Percentiles rank a stretch among this genome's conserved stretches.
phyloP scores from a whole-genome alignment of 108 stramenopile genomes.

The Epithemia pelagica region DNA sequence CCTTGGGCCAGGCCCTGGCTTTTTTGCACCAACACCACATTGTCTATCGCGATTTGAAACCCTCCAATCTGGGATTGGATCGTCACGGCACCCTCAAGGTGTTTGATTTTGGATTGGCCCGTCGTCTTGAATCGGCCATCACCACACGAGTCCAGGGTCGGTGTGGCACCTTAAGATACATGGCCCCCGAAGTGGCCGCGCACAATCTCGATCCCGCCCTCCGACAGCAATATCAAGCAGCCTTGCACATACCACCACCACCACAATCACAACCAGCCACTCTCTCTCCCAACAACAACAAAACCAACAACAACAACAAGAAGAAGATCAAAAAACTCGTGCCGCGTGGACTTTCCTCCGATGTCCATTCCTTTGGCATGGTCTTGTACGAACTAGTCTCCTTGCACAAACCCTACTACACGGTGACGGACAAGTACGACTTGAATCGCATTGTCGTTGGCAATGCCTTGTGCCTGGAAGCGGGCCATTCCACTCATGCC shows the following conservation, averaged over 20 bases:
- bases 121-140: not conserved
- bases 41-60: conserved; percentile 68
- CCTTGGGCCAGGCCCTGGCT: conserved; percentile 52
- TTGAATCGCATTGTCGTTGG: not conserved
- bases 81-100: conserved; percentile 2
- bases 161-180: conserved; percentile 6
- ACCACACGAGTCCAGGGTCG: not conserved
- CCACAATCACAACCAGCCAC: too few relatives aligned
- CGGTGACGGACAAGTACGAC: not conserved
- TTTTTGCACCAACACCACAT: conserved; percentile 61
- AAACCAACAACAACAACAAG: too few relatives aligned
- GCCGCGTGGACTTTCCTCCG: not conserved
- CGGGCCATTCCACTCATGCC: not conserved
- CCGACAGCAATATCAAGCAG: too few relatives aligned
- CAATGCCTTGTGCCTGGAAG: not conserved
- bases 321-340: too few relatives aligned
- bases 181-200: conserved; percentile 40
- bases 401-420: not conserved
- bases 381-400: not conserved
- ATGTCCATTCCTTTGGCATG: not conserved
- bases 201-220: not conserved
- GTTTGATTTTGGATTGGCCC: conserved; percentile 24
- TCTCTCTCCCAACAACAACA: too few relatives aligned
- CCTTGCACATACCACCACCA: too few relatives aligned
- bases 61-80: conserved; percentile 41